phyloP scores from a whole-genome alignment of 805 yeast genomes.

The Pichia scutulata region DNA sequence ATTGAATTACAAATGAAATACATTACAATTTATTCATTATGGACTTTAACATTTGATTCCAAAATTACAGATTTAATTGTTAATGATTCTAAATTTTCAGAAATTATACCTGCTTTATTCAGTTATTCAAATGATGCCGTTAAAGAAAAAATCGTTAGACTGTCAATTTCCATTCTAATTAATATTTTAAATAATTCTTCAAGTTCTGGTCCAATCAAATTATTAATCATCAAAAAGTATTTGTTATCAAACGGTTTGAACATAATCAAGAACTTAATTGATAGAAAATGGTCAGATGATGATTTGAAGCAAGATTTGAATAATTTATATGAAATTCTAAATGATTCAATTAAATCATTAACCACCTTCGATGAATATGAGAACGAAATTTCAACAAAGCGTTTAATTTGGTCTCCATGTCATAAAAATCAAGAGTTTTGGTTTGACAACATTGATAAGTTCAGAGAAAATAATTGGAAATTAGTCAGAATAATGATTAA shows the following conservation, averaged over 20 bases:
- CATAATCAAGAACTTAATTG: constrained; percentile 59
- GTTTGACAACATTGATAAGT: constrained; percentile 70
- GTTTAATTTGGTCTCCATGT: constrained; percentile 84
- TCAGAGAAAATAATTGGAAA: constrained; percentile 73
- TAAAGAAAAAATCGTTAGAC: constrained; percentile 84
- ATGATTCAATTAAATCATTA: constrained; percentile 66
- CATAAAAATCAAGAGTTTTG: constrained; percentile 86
- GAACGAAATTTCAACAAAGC: constrained; percentile 73
- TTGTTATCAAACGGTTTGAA: constrained; percentile 68
- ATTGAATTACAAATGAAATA: constrained; percentile 77
- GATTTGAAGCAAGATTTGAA: constrained; percentile 73
- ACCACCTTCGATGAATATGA: constrained; percentile 90
- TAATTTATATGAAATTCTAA: constrained; percentile 49
- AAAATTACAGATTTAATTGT: constrained; percentile 30
- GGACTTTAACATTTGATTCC: constrained; percentile 79
- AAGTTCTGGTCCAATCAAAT: constrained; percentile 28
- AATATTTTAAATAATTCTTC: constrained; percentile 40
- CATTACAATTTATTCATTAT: constrained; percentile 64
- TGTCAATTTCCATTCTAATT: constrained; percentile 67
- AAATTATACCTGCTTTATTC: constrained; percentile 44
- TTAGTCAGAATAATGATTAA: constrained; percentile 54
- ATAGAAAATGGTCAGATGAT: constrained; percentile 91
- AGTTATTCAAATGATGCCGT: constrained; percentile 69
- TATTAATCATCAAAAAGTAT: constrained; percentile 52
- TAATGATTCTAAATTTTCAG: constrained; percentile 45